Base-by-base conservation (phyloP, 2,329 filamentous ascomycete species). In the Botryotinia calthae region DNA sequence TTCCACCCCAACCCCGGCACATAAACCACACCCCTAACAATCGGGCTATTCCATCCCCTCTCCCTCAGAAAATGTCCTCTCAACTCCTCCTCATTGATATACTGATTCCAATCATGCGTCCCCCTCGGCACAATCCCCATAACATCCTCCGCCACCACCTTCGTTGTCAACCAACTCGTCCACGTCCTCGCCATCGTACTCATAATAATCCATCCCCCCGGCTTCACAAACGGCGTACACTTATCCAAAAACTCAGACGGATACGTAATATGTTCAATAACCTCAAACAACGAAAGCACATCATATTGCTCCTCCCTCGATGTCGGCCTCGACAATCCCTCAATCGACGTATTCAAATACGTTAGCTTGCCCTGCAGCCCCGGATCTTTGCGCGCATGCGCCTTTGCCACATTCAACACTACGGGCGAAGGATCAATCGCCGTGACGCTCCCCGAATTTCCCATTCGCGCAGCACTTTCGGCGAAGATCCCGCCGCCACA, bases 401-500 rank as follows among this genome's bases (percentile, higher is more conserved):
- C 87, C 74, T 89, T 87, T 1, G 96, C 96, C 71, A 98, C 89
- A 73, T 86, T 85, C 14, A 97, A 85, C 42, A 96, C 92, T 61
- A 89, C 88, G 1, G 89, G 86, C 20, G 91, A 93, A 0, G 94
- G 93, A 82, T 97, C 93, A 76, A 97, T 91, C 64, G 90, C 93
- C 0, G 90, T 91, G 4, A 96, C 93, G 68, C 84, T 87, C 4
- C 81, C 80, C 0, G 91, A 93, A 59, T 84, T 85, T 0, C 87
- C 83, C 48, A 95, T 83, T 9, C 93, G 87, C 1, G 93, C 93
- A 0, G 93, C 92, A 28, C 89, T 92, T 82, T 98, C 96, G 73
- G 95, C 94, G 81, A 98, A 98, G 82, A 98, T 98, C 75, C 96
- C 96, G 34, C 95, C 96, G 75, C 96, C 96, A 82, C 96, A 98